A percentile compares a stretch with the other conserved stretches of the same genome.
Conservation (phyloP, 164 flowering plant genomes). For the Litsea cubeba region DNA sequence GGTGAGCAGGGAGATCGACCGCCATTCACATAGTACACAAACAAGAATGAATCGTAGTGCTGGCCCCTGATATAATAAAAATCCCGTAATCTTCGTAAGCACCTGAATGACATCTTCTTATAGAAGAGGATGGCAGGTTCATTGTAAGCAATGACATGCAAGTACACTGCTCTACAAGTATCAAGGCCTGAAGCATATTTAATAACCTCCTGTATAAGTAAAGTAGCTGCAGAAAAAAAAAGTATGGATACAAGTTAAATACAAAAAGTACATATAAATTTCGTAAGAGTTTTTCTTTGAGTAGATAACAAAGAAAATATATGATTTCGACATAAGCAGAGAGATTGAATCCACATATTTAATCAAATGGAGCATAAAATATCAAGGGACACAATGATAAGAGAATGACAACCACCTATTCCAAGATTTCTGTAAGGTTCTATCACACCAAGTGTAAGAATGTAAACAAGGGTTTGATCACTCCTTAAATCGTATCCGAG, state of each 20-base stretch:
- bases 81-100: slow-evolving; percentile 53
- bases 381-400: background rate
- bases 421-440: slow-evolving; percentile 80
- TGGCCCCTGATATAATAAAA: slow-evolving; percentile 77
- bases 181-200: slow-evolving; percentile 66
- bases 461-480: slow-evolving; percentile 71
- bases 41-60: slow-evolving; percentile 84
- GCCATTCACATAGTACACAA: slow-evolving; percentile 84
- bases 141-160: slow-evolving; percentile 91
- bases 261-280: background rate
- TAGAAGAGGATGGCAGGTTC: slow-evolving; percentile 79
- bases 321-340: background rate
- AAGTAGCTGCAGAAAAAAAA: slow-evolving; percentile 52
- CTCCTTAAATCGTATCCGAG: slow-evolving; percentile 48
- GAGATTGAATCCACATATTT: background rate
- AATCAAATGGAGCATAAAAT: background rate
- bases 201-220: slow-evolving; percentile 71
- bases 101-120: slow-evolving; percentile 79
- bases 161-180: slow-evolving; percentile 77
- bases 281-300: background rate
- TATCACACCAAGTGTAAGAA: slow-evolving; percentile 87
- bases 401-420: slow-evolving; percentile 48
- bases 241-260: background rate
- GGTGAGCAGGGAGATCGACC: slow-evolving; percentile 90
- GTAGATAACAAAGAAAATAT: background rate